Evolutionary conservation across 768 basidiomycete genomes (phyloP).

Genomic region (Panellus pusillus): DNA sequence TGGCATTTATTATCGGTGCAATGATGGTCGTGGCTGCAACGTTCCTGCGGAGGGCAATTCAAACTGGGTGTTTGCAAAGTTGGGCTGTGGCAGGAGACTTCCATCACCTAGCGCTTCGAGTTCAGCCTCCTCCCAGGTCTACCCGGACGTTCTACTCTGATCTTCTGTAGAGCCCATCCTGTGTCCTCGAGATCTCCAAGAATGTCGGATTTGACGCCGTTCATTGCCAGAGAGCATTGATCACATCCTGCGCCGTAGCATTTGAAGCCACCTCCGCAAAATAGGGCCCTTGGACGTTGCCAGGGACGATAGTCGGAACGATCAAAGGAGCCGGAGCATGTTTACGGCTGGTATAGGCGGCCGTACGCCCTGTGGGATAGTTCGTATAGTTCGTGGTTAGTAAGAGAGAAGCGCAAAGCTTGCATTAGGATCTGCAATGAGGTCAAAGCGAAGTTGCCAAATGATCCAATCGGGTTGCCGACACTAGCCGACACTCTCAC

Average conservation of each 20-base stretch:
- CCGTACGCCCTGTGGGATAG: background rate
- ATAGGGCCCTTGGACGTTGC: constrained; percentile 48
- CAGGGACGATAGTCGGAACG: constrained; percentile 60
- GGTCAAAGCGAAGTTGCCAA: no score
- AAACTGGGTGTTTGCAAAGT: background rate
- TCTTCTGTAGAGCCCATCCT: constrained; percentile 70
- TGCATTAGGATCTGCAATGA: no score
- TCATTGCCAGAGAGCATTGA: constrained; percentile 43
- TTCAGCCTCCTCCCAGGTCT: constrained; percentile 73
- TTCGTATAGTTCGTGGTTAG: no score
- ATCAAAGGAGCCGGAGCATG: constrained; percentile 48
- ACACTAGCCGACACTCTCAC: no score
- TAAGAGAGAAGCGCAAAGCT: no score
- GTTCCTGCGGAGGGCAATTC: constrained; percentile 41
- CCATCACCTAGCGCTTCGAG: constrained; percentile 66
- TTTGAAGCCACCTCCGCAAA: constrained; percentile 58
- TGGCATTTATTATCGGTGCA: constrained; percentile 51
- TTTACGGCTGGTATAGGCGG: background rate
- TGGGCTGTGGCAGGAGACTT: constrained; percentile 11
- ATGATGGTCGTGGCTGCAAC: constrained; percentile 44
- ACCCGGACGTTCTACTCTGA: constrained; percentile 59
- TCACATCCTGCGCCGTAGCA: constrained; percentile 60
- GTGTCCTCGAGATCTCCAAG: constrained; percentile 56
- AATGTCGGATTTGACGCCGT: constrained; percentile 53
- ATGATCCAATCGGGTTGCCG: no score